These are phyloP conservation scores for Rhodotorula sp. DNA, from an alignment of 1,284 basidiomycete genomes.

Conservation along the genomic window DNA sequence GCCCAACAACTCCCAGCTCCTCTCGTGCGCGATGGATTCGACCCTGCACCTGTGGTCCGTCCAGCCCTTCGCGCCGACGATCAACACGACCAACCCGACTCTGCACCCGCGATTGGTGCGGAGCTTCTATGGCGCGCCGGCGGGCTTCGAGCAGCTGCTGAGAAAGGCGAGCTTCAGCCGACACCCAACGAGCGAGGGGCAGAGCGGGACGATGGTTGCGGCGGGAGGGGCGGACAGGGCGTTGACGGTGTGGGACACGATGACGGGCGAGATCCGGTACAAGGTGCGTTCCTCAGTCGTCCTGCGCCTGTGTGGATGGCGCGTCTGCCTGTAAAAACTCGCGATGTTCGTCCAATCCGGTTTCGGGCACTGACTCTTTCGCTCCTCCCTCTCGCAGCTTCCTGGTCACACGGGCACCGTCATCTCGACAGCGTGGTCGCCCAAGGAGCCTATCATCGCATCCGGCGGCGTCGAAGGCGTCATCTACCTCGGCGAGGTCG, in stretches of 20 bases:
- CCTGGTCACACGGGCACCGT: slow-evolving; percentile 93
- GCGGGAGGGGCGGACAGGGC: slow-evolving; percentile 54
- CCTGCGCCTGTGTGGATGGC: background rate
- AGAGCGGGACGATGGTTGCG: slow-evolving; percentile 46
- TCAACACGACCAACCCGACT: slow-evolving; percentile 50
- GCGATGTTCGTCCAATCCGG: background rate
- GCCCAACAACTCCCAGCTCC: slow-evolving; percentile 76
- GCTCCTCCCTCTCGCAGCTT: slow-evolving; percentile 54
- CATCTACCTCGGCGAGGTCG: slow-evolving; percentile 84
- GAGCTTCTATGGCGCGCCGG: slow-evolving; percentile 71
- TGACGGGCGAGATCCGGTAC: slow-evolving; percentile 72
- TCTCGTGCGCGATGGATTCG: slow-evolving; percentile 83
- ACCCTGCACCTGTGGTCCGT: slow-evolving; percentile 83
- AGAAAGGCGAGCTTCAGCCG: slow-evolving; percentile 68
- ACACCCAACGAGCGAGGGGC: slow-evolving; percentile 43
- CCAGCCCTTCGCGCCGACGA: slow-evolving; percentile 80
- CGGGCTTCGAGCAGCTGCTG: slow-evolving; percentile 83
- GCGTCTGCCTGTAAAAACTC: background rate
- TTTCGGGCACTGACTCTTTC: slow-evolving; percentile 10
- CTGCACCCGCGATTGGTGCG: slow-evolving; percentile 65
- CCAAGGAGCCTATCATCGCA: slow-evolving; percentile 84
- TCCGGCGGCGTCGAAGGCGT: slow-evolving; percentile 67
- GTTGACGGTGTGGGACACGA: slow-evolving; percentile 80
- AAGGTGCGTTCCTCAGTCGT: slow-evolving; percentile 58
- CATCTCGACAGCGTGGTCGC: slow-evolving; percentile 83